A percentile compares a stretch with the other conserved stretches of the same genome.
These are phyloP conservation scores for Aspergillus coremiiformis DNA, from an alignment of 495 filamentous ascomycete species.

Conservation along the genomic window DNA sequence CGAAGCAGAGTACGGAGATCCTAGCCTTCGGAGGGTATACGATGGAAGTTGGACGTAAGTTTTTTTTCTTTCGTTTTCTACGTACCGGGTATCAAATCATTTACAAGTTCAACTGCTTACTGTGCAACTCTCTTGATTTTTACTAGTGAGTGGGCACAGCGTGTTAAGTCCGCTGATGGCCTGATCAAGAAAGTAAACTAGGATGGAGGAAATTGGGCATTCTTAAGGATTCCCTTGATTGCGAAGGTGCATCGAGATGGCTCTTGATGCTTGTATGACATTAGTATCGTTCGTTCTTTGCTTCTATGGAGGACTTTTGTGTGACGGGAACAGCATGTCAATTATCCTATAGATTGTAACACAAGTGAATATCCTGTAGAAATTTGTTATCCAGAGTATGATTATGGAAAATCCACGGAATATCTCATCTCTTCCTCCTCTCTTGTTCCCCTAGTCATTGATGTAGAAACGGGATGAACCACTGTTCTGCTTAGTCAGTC, in stretches of 20 bases:
- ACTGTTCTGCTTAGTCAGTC: background rate
- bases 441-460: background rate
- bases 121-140: background rate
- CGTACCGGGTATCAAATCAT: background rate
- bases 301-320: background rate
- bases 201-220: background rate
- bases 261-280: slow-evolving; percentile 1
- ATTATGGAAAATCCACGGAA: background rate
- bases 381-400: background rate
- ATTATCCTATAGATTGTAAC: slow-evolving; percentile 3
- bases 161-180: slow-evolving; percentile 50
- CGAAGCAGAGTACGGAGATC: slow-evolving; percentile 65
- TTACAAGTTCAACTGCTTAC: slow-evolving; percentile 12
- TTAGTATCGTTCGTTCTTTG: slow-evolving; percentile 3
- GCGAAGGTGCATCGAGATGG: slow-evolving; percentile 19
- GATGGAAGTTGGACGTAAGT: slow-evolving; percentile 98
- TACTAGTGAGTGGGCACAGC: slow-evolving; percentile 75
- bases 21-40: slow-evolving; percentile 68
- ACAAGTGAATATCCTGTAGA: slow-evolving; percentile 1
- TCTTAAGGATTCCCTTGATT: background rate
- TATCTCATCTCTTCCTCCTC: background rate
- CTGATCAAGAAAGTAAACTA: slow-evolving; percentile 50
- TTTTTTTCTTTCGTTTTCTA: background rate
- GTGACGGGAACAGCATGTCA: background rate
- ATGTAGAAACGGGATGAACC: background rate